Conservation (phyloP, 805 yeast genomes). For the Ogataea nonfermentans region DNA sequence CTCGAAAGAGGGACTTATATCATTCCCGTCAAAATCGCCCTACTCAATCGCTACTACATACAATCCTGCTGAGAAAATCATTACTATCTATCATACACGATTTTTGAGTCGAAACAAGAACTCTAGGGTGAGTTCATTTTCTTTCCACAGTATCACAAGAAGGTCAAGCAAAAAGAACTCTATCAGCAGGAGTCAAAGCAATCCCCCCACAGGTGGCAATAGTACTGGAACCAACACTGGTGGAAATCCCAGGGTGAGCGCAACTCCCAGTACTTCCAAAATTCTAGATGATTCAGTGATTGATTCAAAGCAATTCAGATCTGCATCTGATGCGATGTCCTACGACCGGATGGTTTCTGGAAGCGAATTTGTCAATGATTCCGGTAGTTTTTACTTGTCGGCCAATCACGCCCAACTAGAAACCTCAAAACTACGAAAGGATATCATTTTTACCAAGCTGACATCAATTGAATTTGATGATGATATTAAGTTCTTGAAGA, state of each 20-base stretch:
- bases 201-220: conserved; percentile 1
- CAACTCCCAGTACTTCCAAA: conserved; percentile 43
- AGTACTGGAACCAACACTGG: conserved; percentile 21
- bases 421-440: conserved; percentile 49
- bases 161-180: conserved; percentile 27
- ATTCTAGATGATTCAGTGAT: conserved; percentile 35
- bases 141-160: conserved; percentile 18
- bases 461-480: conserved; percentile 41
- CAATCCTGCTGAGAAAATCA: conserved; percentile 42
- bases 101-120: conserved; percentile 32
- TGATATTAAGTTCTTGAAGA: conserved; percentile 33
- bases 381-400: conserved; percentile 24
- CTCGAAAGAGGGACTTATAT: conserved; percentile 51
- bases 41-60: conserved; percentile 55
- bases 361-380: conserved; percentile 31
- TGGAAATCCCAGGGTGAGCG: conserved; percentile 22
- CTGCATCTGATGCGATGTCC: conserved; percentile 41
- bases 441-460: conserved; percentile 65
- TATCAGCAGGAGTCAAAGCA: conserved; percentile 12
- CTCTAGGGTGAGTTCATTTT: conserved; percentile 17
- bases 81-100: conserved; percentile 58
- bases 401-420: conserved; percentile 26
- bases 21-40: conserved; percentile 46
- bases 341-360: conserved; percentile 47
- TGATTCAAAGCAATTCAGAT: conserved; percentile 33